Conservation (phyloP, 1,284 basidiomycete species). For the Ganoderma multipileum region DNA sequence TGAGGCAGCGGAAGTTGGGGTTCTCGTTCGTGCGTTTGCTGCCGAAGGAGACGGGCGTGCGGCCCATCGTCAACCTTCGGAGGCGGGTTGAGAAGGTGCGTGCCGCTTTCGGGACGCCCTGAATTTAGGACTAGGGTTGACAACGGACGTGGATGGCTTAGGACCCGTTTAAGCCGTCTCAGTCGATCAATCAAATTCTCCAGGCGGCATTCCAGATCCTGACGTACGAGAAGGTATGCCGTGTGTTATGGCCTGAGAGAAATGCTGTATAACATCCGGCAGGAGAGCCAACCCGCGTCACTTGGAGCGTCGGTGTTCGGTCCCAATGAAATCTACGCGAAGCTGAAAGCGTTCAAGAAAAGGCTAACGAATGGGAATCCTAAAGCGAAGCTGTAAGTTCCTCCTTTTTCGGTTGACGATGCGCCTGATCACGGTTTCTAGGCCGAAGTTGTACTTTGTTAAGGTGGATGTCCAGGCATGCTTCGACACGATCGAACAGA, state of each 20-base stretch:
- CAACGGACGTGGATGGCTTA: neutral
- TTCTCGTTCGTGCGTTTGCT: slow-evolving; percentile 89
- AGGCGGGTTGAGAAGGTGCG: slow-evolving; percentile 54
- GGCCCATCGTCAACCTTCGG: slow-evolving; percentile 94
- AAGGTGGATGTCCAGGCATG: slow-evolving; percentile 96
- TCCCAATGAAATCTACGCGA: slow-evolving; percentile 82
- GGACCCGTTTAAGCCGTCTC: slow-evolving; percentile 31
- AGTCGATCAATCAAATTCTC: slow-evolving; percentile 88
- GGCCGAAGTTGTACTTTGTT: slow-evolving; percentile 91
- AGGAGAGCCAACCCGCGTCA: slow-evolving; percentile 70
- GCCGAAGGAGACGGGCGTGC: slow-evolving; percentile 93
- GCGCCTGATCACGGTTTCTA: too few relatives aligned
- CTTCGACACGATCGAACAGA: slow-evolving; percentile 96
- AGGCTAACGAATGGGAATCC: slow-evolving; percentile 51
- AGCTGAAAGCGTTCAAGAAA: slow-evolving; percentile 75
- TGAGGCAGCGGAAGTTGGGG: slow-evolving; percentile 75
- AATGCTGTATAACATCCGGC: neutral
- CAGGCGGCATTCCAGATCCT: slow-evolving; percentile 86
- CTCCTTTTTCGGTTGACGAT: too few relatives aligned
- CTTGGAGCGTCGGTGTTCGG: slow-evolving; percentile 86
- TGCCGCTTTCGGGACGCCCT: too few relatives aligned
- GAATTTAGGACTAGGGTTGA: neutral
- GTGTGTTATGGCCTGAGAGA: neutral
- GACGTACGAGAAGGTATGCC: slow-evolving; percentile 81
- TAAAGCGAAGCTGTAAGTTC: slow-evolving; percentile 56